Evolutionary conservation across 2,329 filamentous ascomycete genomes (phyloP), one percentile per base, ranked within the genome.

Genomic region (Aaosphaeria pasadenensis): DNA sequence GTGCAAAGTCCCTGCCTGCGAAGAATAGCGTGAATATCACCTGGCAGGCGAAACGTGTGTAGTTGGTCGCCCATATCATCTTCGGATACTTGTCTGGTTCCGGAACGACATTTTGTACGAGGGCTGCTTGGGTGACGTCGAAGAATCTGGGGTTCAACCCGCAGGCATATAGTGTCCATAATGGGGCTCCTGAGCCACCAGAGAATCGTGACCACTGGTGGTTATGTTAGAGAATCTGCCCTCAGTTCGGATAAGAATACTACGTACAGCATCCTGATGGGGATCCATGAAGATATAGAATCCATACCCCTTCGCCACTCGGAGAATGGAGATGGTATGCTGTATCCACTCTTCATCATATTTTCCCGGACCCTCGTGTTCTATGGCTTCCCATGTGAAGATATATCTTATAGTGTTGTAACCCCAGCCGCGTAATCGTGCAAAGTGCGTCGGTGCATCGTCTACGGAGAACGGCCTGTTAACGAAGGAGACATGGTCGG

Each of bases 61-160:
- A 99, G 67, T 99, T 99, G 44, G 95, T 97, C 11, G 92, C 91
- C 94, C 94, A 99, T 49, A 97, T 92, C 95, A 99, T 99, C 74
- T 96, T 97, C 28, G 94, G 94, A 57, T 92, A 99, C 1, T 86
- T 80, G 29, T 85, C 85, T 6, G 91, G 90, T 17, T 95, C 82
- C 7, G 89, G 85, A 65, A 89, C 96, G 2, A 89, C 95, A 63
- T 97, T 99, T 45, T 99, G 94, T 5, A 99, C 92, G 50, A 97
- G 81, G 35, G 94, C 90, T 4, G 92, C 92, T 71, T 96, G 88
- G 11, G 91, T 99, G 17, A 83, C 84, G 45, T 85, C 84, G 63
- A 99, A 96, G 56, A 82, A 85, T 67, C 86, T 80, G 0, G 94
- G 94, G 64, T 99, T 89, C 42, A 99, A 76, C 6, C 94, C 94